phyloP scores from a whole-genome alignment of 2,329 filamentous ascomycete genomes.

The Pleomassaria siparia region DNA sequence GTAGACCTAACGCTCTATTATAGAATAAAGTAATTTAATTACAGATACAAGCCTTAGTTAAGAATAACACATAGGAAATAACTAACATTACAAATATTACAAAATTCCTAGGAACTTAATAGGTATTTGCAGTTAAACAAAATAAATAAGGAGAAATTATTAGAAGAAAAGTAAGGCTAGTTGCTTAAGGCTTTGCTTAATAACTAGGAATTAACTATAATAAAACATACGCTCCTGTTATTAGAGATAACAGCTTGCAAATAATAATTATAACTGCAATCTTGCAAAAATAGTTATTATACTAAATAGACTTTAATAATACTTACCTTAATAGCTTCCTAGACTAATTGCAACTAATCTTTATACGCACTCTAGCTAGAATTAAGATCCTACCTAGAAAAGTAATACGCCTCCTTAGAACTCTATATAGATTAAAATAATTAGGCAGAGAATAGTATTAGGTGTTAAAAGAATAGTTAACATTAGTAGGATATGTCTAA shows the following conservation, averaged over 20 bases:
- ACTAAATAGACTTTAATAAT: neutral
- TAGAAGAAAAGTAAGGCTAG: neutral
- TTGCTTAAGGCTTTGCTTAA: neutral
- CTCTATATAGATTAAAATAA: neutral
- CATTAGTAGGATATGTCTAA: neutral
- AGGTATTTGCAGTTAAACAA: neutral
- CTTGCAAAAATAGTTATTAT: neutral
- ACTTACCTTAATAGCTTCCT: neutral
- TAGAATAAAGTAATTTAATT: neutral
- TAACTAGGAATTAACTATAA: neutral
- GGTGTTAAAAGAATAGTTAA: neutral
- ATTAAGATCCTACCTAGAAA: neutral
- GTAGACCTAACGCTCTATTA: neutral
- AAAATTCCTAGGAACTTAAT: neutral
- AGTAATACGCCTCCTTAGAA: neutral
- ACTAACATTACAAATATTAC: neutral
- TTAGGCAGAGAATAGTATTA: neutral
- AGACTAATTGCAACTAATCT: neutral
- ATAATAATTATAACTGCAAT: neutral
- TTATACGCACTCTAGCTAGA: neutral
- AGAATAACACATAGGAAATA: neutral
- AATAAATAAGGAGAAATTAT: neutral
- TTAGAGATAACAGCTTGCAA: neutral
- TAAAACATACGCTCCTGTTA: neutral
- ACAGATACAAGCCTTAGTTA: neutral